A percentile compares a stretch with the other conserved stretches of the same genome.
Evolutionary conservation across 257 asterid species (phyloP).

Genomic region (Solanum virginianum): DNA sequence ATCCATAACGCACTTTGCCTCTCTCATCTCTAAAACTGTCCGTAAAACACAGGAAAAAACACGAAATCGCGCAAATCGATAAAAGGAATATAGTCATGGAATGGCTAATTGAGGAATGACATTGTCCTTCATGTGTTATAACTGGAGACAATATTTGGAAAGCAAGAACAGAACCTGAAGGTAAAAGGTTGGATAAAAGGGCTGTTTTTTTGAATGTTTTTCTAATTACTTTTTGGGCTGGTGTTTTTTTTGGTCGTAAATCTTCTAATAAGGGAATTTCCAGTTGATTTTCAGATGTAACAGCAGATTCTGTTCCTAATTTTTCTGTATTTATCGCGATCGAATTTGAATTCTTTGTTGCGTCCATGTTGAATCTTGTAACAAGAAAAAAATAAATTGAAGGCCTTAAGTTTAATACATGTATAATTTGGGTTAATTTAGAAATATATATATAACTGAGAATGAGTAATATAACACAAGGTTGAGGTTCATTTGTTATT

Average conservation of each 20-base stretch:
- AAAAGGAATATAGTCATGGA: conserved; percentile 31
- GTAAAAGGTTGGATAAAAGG: conserved; percentile 70
- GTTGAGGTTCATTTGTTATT: neutral
- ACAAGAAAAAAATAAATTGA: neutral
- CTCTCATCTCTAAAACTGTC: conserved; percentile 65
- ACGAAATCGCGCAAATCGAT: conserved; percentile 30
- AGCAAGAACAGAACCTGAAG: conserved; percentile 77
- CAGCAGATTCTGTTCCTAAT: neutral
- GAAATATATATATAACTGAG: neutral
- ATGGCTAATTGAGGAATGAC: conserved; percentile 33
- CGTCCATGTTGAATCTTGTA: neutral
- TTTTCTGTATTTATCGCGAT: neutral
- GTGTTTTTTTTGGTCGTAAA: conserved; percentile 29
- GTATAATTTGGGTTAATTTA: neutral
- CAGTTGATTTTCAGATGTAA: conserved; percentile 10
- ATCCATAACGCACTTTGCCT: conserved; percentile 74
- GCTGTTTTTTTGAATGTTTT: conserved; percentile 77
- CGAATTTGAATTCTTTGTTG: neutral
- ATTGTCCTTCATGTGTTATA: conserved; percentile 54
- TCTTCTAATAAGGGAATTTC: conserved; percentile 30
- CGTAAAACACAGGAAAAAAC: conserved; percentile 53
- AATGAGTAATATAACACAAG: neutral
- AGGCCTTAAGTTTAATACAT: neutral
- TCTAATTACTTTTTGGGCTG: conserved; percentile 41
- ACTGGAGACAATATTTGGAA: conserved; percentile 63